These are phyloP conservation scores for Ceratocystis albifundus DNA, from an alignment of 2,329 filamentous ascomycete species.

Conservation along the genomic window DNA sequence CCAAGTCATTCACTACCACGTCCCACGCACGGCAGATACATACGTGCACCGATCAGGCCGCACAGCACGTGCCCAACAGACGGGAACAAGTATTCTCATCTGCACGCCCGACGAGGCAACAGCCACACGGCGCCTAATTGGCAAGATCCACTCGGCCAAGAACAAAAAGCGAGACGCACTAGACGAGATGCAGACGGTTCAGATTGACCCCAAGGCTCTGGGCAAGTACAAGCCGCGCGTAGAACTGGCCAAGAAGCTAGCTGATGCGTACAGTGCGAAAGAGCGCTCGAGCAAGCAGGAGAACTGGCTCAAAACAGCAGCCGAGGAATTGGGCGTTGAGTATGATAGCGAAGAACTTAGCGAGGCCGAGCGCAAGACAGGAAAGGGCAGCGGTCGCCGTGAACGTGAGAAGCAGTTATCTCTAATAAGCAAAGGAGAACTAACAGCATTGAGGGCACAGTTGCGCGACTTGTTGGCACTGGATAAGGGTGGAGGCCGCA, in stretches of 20 bases:
- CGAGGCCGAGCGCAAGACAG: slow-evolving; percentile 60
- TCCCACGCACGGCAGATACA: slow-evolving; percentile 78
- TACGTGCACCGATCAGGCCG: slow-evolving; percentile 94
- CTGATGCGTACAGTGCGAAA: slow-evolving; percentile 72
- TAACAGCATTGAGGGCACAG: slow-evolving; percentile 58
- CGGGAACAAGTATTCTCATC: slow-evolving; percentile 73
- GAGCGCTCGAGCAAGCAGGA: slow-evolving; percentile 77
- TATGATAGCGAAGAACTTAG: slow-evolving; percentile 85
- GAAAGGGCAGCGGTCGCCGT: slow-evolving; percentile 61
- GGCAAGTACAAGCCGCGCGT: slow-evolving; percentile 65
- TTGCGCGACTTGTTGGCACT: slow-evolving; percentile 57
- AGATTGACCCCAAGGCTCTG: slow-evolving; percentile 71
- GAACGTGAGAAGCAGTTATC: slow-evolving; percentile 62
- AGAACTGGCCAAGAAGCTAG: slow-evolving; percentile 72
- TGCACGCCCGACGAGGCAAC: slow-evolving; percentile 85
- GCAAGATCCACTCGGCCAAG: slow-evolving; percentile 66
- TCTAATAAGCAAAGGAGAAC: slow-evolving; percentile 58
- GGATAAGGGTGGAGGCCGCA: slow-evolving; percentile 77
- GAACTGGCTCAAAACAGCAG: slow-evolving; percentile 69
- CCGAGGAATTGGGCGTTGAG: slow-evolving; percentile 86
- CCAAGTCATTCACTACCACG: slow-evolving; percentile 87
- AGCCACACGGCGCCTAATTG: slow-evolving; percentile 69
- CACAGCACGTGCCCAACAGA: slow-evolving; percentile 70
- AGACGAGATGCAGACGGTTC: slow-evolving; percentile 56
- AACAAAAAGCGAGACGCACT: slow-evolving; percentile 45